Percentiles rank a stretch among this genome's conserved stretches.
phyloP scores from a whole-genome alignment of 2,329 filamentous ascomycete genomes.

The Clarireedia homoeocarpa region DNA sequence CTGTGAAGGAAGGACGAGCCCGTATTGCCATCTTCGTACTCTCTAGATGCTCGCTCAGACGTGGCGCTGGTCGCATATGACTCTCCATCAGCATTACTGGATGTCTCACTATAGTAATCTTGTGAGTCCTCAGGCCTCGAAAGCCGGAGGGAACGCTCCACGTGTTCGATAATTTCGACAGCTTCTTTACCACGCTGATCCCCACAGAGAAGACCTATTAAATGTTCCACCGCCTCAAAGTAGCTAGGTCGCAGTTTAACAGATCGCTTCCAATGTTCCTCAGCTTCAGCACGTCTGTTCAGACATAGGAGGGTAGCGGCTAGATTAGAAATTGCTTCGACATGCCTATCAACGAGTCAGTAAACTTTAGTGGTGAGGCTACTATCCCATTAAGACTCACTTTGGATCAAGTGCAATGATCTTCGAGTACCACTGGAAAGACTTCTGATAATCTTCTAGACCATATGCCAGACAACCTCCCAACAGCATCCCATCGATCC shows the following conservation, averaged over 20 bases:
- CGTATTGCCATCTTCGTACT: conserved; percentile 25
- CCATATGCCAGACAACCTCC: conserved; percentile 90
- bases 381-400: conserved; percentile 33
- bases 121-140: conserved; percentile 38
- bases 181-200: conserved; percentile 78
- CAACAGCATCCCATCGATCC: conserved; percentile 88
- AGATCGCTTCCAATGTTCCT: conserved; percentile 78
- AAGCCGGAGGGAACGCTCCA: conserved; percentile 65
- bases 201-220: conserved; percentile 78
- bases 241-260: conserved; percentile 78
- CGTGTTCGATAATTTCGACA: conserved; percentile 75
- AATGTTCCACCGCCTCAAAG: conserved; percentile 90
- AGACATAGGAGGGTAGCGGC: conserved; percentile 84
- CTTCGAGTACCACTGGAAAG: conserved; percentile 65
- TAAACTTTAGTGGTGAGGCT: neutral
- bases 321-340: conserved; percentile 89
- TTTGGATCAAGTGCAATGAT: conserved; percentile 48
- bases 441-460: conserved; percentile 73
- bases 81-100: conserved; percentile 39
- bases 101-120: conserved; percentile 51
- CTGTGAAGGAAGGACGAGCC: conserved; percentile 13
- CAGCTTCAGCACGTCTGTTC: conserved; percentile 73
- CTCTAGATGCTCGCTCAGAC: conserved; percentile 24
- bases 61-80: conserved; percentile 18
- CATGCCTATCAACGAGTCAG: conserved; percentile 41